Percentiles rank a stretch among this genome's conserved stretches.
Conservation (phyloP, 768 basidiomycete genomes). For the Rubroboletus satanas region DNA sequence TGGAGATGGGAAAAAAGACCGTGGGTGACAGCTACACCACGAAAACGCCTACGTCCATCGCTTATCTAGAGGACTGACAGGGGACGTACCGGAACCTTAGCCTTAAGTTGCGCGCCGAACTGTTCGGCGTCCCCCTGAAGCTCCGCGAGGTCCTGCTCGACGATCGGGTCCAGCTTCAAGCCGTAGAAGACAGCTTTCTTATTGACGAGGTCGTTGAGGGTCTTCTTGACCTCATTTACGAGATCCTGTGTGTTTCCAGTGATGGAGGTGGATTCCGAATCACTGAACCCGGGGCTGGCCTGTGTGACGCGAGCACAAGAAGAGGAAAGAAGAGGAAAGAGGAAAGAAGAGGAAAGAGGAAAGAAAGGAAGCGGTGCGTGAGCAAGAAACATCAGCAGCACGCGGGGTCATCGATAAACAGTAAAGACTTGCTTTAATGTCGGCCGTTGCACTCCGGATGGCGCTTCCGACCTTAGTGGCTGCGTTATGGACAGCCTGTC, state of each 20-base stretch:
- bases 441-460: not conserved
- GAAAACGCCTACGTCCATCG: not conserved
- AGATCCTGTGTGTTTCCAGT: accelerated
- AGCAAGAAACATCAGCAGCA: not conserved
- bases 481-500: not conserved
- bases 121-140: not conserved
- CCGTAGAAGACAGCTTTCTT: not conserved
- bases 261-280: not conserved
- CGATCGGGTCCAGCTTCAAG: accelerated
- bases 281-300: not conserved
- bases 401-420: not conserved
- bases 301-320: not conserved
- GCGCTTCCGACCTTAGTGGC: accelerated
- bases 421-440: not conserved
- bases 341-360: too few relatives aligned
- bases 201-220: not conserved
- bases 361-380: not conserved
- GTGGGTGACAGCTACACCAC: not conserved
- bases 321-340: too few relatives aligned
- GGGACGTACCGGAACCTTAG: not conserved
- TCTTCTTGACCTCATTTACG: not conserved
- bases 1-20: not conserved
- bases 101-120: not conserved
- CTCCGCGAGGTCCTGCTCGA: not conserved
- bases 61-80: not conserved